Evolutionary conservation across 495 filamentous ascomycete genomes (phyloP).

Genomic region (Hypomontagnella submonticulosa): DNA sequence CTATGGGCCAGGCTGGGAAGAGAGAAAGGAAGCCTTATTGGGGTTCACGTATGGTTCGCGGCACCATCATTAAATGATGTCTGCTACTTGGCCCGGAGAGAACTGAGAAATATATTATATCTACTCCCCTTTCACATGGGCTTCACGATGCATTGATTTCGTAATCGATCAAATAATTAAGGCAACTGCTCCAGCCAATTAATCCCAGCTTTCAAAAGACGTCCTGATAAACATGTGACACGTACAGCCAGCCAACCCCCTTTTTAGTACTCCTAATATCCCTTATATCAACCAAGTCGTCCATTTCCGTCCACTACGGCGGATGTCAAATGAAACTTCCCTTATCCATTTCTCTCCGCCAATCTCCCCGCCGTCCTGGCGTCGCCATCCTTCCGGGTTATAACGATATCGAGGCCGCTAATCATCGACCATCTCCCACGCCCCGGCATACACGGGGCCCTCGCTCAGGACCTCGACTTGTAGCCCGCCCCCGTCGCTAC

Average conservation of each 20-base stretch:
- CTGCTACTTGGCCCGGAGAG: constrained; percentile 13
- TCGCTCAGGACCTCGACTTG: constrained; percentile 78
- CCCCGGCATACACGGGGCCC: constrained; percentile 68
- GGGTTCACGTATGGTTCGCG: not conserved
- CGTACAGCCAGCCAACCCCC: no score
- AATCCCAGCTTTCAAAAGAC: no score
- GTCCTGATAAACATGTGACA: no score
- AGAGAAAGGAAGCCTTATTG: not conserved
- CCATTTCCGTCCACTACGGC: no score
- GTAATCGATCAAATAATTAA: not conserved
- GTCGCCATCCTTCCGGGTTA: no score
- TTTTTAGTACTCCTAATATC: no score
- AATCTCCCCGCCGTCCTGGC: no score
- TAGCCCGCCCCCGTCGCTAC: constrained; percentile 63
- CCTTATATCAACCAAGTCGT: no score
- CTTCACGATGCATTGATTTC: not conserved
- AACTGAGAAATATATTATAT: constrained; percentile 31
- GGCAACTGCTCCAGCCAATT: no score
- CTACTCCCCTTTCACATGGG: not conserved
- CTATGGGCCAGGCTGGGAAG: not conserved
- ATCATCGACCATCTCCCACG: constrained; percentile 58
- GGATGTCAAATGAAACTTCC: no score
- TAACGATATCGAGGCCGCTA: not conserved
- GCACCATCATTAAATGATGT: not conserved
- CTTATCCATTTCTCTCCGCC: no score